Evolutionary conservation across 2,329 filamentous ascomycete species (phyloP), one percentile per base, ranked within the genome.

Genomic region (Myotisia sp.): DNA sequence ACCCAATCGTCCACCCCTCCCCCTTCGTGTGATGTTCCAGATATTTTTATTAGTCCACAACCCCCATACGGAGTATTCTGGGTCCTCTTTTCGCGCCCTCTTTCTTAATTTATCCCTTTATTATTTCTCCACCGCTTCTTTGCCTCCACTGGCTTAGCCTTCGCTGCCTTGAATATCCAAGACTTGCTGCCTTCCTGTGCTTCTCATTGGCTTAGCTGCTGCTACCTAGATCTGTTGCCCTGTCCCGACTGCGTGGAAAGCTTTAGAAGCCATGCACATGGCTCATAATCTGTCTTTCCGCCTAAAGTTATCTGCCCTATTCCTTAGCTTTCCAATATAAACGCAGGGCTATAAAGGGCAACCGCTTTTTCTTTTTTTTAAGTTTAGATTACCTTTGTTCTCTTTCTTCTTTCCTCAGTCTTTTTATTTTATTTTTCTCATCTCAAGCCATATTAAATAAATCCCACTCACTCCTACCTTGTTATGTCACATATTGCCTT

Each of bases 231-330:
- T 27, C 23, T 38, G 35, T 33, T 36, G 42, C 36, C 42, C 40
- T 42, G 42, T 44, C 42, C 42, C 42, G 40, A 40, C 31, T 30
- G 22, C 37, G 34, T 39, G 42, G 42, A 40, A 44, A 42, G 38
- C 40, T 42, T 41, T 42, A 40, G 42, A 42, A 41, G 42, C 42
- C 38, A 44, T 44, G 42, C 38, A 37, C 37, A 33, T 38, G 26
- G 21, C 20, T 26, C 22, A 32, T 19, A 30, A 12, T 33, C 27
- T 29, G 29, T 18, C 23, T 26, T 30, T 22, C 20, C 26, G 26
- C 29, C 33, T 26, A 21, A 36, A 30, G 29, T 29, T 36, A 36
- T 26, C 33, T 26, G 33, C 33, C 32, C 23, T 22, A 21, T 20
- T 26, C 32, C 24, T 22, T 28, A 28, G 27, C 18, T 2, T 24